Evolutionary conservation across 2,329 filamentous ascomycete species (phyloP).

Genomic region (Metarhizium robertsii): DNA sequence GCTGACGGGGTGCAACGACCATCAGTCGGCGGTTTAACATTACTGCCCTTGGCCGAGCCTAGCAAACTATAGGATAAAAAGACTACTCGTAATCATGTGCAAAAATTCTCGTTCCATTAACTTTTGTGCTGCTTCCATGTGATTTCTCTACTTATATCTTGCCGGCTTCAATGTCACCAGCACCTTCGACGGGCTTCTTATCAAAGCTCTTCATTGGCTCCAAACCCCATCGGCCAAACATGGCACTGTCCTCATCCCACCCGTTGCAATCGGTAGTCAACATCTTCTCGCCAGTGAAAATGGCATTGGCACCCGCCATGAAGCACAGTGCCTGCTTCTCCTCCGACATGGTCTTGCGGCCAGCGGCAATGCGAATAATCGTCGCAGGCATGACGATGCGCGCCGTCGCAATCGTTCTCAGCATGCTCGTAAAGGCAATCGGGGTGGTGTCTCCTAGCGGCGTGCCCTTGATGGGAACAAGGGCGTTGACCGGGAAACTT

Average conservation of each 20-base stretch:
- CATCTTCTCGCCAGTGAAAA: slow-evolving; percentile 95
- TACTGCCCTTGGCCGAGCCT: neutral
- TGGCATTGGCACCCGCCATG: slow-evolving; percentile 85
- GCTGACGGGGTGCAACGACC: neutral
- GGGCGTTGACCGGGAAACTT: slow-evolving; percentile 83
- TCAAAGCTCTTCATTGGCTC: slow-evolving; percentile 59
- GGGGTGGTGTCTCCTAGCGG: slow-evolving; percentile 67
- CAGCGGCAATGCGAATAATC: slow-evolving; percentile 80
- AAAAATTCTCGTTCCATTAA: neutral
- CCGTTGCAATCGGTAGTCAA: slow-evolving; percentile 84
- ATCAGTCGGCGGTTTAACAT: neutral
- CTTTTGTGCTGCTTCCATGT: neutral
- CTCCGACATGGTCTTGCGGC: slow-evolving; percentile 74
- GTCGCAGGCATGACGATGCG: slow-evolving; percentile 75
- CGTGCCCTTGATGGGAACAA: slow-evolving; percentile 86
- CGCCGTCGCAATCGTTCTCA: slow-evolving; percentile 77
- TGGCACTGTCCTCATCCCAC: slow-evolving; percentile 77
- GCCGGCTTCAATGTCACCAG: slow-evolving; percentile 7
- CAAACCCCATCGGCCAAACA: slow-evolving; percentile 78
- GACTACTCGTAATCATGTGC: neutral
- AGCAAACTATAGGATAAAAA: slow-evolving; percentile 5
- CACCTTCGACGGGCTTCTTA: slow-evolving; percentile 20
- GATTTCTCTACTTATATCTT: neutral
- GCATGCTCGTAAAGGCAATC: slow-evolving; percentile 66
- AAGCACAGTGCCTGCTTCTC: slow-evolving; percentile 87